Base-by-base conservation (phyloP, 2,329 filamentous ascomycete genomes). In the Aureobasidium leucospermi region DNA sequence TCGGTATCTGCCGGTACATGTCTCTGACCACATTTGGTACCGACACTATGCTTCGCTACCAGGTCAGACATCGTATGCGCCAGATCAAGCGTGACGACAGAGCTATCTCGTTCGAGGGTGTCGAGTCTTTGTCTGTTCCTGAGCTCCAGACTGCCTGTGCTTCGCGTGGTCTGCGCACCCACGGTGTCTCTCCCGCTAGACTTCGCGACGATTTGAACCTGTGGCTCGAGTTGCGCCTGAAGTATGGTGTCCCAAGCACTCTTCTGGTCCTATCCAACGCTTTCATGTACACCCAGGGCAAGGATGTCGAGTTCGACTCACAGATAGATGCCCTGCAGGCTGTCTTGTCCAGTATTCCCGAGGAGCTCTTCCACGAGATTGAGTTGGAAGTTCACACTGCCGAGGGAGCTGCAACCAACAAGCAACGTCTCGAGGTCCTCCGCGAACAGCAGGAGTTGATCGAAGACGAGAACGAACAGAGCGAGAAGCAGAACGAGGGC, bases 401-500 rank as follows among this genome's bases (percentile, higher is more conserved):
- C 51, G 94, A 99, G 77, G 94, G 94, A 63, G 93, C 92, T 10
- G 94, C 94, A 28, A 99, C 94, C 65, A 99, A 99, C 84, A 96
- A 95, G 82, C 94, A 97, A 80, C 88, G 94, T 73, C 87, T 99
- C 43, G 94, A 99, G 79, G 94, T 99, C 15, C 83, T 99, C 71
- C 95, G 91, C 82, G 94, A 99, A 79, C 94, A 99, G 79, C 89
- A 99, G 74, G 94, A 96, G 73, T 85, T 99, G 63, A 99, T 99
- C 61, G 87, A 96, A 64, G 94, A 99, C 72, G 94, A 99, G 79
- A 95, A 93, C 64, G 84, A 94, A 78, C 93, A 99, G 77, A 89
- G 89, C 69, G 83, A 91, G 71, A 84, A 87, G 73, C 90, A 89
- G 74, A 85, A 89, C 72, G 85, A 85, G 68, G 89, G 89, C 11